Evolutionary conservation across 495 filamentous ascomycete genomes (phyloP), one percentile per base, ranked within the genome.

Genomic region (Rusavskia elegans): DNA sequence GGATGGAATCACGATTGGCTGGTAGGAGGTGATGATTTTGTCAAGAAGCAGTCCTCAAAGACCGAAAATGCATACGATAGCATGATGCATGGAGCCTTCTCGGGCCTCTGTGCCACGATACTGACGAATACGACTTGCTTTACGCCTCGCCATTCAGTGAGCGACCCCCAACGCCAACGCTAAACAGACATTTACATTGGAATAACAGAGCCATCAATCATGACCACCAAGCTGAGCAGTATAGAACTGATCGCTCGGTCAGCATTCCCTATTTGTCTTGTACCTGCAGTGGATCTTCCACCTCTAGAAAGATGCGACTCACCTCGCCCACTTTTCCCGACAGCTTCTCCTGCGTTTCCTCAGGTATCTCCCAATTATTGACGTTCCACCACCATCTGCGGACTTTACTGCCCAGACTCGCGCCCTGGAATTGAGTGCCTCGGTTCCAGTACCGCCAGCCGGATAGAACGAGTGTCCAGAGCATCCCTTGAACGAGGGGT

Each of bases 351-450:
- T 51, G 58, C 21, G 63, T 60, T 14, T 55, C 57, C 49, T 66
- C 58, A 42, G 78, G 78, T 27, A 88, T 61, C 42, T 73, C 70
- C 89, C 89, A 95, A 58, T 89, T 84, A 56, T 95, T 95, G 0
- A 92, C 85, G 29, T 73, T 77, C 66, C 84, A 95, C 89, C 89
- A 95, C 89, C 89, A 95, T 51, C 87, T 66, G 53, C 89, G 71
- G 14, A 89, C 61, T 54, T 72, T 71, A 25, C 82, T 84, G 27
- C 89, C 89, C 21, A 84, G 67, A 17, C 74, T 80, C 44, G 71
- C 75, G 2, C 89, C 89, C 54, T 75, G 75, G 51, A 89, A 71
- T 53, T 78, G 76, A 25, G 85, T 79, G 49, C 68, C 78, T 52
- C 73, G 72, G 67, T 95, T 93, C 83, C 82, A 90, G 64, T 81